Percentiles rank a stretch among this genome's conserved stretches.
phyloP scores from a whole-genome alignment of 225 moss, liverwort and hornwort species.

The Straminergon stramineum region DNA sequence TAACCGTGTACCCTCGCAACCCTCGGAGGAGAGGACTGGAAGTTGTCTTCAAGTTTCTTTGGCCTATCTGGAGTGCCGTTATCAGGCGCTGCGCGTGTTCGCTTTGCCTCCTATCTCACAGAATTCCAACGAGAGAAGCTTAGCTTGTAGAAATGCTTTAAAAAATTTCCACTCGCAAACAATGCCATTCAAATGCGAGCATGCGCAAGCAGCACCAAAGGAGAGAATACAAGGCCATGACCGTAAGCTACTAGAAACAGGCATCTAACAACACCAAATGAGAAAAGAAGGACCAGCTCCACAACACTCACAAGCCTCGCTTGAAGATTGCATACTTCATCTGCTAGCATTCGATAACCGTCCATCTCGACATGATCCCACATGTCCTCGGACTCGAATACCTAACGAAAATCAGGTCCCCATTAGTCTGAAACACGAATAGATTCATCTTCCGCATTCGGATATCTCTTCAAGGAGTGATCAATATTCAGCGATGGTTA shows the following conservation, averaged over 20 bases:
- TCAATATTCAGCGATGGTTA: neutral
- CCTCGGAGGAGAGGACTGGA: slow-evolving; percentile 7
- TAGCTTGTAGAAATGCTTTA: neutral
- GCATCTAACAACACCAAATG: neutral
- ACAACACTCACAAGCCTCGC: slow-evolving; percentile 16
- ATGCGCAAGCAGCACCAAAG: neutral
- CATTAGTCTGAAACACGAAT: neutral
- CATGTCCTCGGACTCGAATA: slow-evolving; percentile 19
- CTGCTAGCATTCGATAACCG: slow-evolving; percentile 30
- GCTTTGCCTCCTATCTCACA: slow-evolving; percentile 11
- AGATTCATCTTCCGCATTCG: neutral
- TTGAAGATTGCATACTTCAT: slow-evolving; percentile 18
- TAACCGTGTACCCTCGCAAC: neutral
- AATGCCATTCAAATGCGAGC: neutral
- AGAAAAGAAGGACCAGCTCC: neutral
- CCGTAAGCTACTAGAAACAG: neutral
- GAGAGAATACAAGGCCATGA: neutral
- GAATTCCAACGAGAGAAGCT: neutral
- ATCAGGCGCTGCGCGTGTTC: neutral
- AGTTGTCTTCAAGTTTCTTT: neutral
- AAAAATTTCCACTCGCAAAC: neutral
- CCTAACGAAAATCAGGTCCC: slow-evolving; percentile 4
- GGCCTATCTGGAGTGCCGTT: neutral
- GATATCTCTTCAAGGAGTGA: neutral
- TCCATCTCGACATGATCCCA: slow-evolving; percentile 41